Percentiles rank a stretch among this genome's conserved stretches.
phyloP scores from a whole-genome alignment of 495 filamentous ascomycete genomes.

The Penicillium malachiteum region DNA sequence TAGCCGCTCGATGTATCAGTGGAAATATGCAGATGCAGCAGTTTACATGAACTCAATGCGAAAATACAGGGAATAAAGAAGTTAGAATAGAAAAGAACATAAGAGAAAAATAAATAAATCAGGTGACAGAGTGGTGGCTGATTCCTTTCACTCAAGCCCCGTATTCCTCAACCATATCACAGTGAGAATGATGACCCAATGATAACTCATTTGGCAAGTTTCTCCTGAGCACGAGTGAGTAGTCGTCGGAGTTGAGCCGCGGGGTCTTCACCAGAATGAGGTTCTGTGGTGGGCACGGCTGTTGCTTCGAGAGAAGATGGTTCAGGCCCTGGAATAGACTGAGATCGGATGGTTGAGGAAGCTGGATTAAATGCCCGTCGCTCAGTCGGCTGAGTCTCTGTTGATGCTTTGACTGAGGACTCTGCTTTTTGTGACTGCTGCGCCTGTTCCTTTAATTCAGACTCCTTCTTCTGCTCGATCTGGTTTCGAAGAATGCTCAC shows the following conservation, averaged over 20 bases:
- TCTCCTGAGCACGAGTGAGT: slow-evolving; percentile 22
- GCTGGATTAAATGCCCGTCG: slow-evolving; percentile 14
- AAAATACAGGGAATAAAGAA: slow-evolving; percentile 4
- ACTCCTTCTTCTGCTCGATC: slow-evolving; percentile 18
- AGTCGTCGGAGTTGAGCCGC: slow-evolving; percentile 22
- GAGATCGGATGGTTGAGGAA: slow-evolving; percentile 14
- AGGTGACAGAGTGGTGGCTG: not conserved
- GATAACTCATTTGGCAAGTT: slow-evolving; percentile 7
- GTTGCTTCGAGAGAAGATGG: slow-evolving; percentile 24
- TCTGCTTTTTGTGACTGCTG: not conserved
- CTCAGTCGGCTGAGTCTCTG: slow-evolving; percentile 3
- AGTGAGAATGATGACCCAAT: not conserved
- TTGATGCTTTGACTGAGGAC: not conserved
- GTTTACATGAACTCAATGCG: not conserved
- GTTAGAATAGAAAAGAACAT: not conserved
- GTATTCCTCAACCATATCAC: not conserved
- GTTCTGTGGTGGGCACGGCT: slow-evolving; percentile 16
- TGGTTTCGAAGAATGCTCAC: slow-evolving; percentile 22
- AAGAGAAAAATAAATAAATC: not conserved
- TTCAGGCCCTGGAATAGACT: slow-evolving; percentile 19
- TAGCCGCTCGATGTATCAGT: not conserved
- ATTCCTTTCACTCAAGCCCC: no score
- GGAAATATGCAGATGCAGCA: slow-evolving; percentile 8
- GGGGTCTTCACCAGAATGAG: slow-evolving; percentile 13
- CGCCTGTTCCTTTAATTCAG: not conserved